Base-by-base conservation (phyloP, 805 yeast genomes). In the Brettanomyces anomalus region DNA sequence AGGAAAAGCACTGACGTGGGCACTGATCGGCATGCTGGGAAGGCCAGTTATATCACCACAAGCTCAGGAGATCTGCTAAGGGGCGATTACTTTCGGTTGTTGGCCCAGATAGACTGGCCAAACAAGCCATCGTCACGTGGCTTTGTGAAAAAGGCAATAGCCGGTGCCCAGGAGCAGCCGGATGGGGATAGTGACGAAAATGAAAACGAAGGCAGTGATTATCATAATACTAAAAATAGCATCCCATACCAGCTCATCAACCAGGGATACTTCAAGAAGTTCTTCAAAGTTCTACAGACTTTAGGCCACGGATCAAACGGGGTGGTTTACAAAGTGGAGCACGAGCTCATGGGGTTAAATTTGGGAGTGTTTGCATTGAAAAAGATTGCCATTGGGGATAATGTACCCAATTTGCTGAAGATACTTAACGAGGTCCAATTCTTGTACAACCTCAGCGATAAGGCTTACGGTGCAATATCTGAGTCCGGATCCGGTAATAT, bases 291-390 rank as follows among this genome's bases (percentile, higher is more conserved):
- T 28, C 62, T 79, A 13, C 70, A 76, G 1, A 62, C 73, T 2
- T 61, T 88, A 13, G 96, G 96, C 0, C 71, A 81, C 31, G 96
- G 96, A 0, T 84, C 95, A 4, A 77, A 86, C 50, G 95, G 95
- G 0, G 76, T 81, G 21, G 96, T 88, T 8, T 82, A 74, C 54
- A 78, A 86, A 55, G 96, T 88, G 5, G 86, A 80, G 44, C 96
- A 88, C 58, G 70, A 72, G n/a, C 63, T 89, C 32, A 81, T 84
- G 46, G 80, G 80, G 11, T 70, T 80, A 30, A 73, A 80, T 19
- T 56, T 88, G 28, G 96, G 96, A 0, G 66, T 74, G 0, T 88
- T 84, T 68, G 96, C 96, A 0, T 67, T 88, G 44, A 88, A 88
- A 54, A 79, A 87, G 53, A 84, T 88, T 6, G 81, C 90, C 6